Percentiles rank a stretch among this genome's conserved stretches.
Evolutionary conservation across 768 basidiomycete genomes (phyloP).

Genomic region (Astraeus odoratus): DNA sequence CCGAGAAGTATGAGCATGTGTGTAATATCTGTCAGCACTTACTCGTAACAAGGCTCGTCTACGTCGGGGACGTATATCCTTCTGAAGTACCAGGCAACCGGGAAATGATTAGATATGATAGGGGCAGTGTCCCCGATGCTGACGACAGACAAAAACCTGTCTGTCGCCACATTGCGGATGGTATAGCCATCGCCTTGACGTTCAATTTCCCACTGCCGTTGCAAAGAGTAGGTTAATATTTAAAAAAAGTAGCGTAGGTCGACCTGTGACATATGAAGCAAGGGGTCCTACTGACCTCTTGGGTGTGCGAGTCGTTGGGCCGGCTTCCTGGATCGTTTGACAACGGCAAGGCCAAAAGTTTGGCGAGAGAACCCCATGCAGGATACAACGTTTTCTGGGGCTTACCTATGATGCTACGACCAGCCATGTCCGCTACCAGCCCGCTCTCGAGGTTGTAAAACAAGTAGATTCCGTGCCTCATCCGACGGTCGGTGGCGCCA

Average conservation of each 20-base stretch:
- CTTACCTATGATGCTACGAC: background rate
- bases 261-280: background rate
- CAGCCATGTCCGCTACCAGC: background rate
- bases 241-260: background rate
- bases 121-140: background rate
- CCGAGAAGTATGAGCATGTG: background rate
- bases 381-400: background rate
- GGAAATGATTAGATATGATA: background rate
- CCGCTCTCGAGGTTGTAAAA: background rate
- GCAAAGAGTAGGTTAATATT: background rate
- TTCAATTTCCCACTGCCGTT: constrained; percentile 4
- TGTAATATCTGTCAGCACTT: background rate
- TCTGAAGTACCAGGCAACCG: constrained; percentile 1
- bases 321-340: background rate
- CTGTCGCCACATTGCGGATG: constrained; percentile 1
- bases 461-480: constrained; percentile 3
- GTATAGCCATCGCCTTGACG: constrained; percentile 1
- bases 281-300: background rate
- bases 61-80: background rate
- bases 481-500: background rate
- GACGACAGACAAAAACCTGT: constrained; percentile 1
- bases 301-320: background rate
- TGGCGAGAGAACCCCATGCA: background rate
- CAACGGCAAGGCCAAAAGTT: background rate
- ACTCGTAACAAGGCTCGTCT: background rate